Evolutionary conservation across 208 protist species (phyloP).

Genomic region (Acanthamoeba healyi): DNA sequence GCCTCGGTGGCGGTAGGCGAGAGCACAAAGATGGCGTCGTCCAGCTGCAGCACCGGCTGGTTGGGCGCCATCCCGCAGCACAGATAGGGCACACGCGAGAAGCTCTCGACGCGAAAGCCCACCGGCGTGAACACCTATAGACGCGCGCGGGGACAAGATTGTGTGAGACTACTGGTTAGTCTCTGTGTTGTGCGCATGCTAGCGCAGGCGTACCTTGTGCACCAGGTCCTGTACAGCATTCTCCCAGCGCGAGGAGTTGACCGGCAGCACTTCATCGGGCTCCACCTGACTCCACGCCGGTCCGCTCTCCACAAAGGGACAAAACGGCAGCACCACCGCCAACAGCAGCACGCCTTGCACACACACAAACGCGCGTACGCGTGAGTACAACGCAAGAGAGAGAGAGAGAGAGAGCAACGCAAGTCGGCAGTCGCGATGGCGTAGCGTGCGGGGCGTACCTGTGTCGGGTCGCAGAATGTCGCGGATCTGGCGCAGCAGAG

Average conservation of each 20-base stretch:
- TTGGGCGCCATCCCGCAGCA: conserved; percentile 15
- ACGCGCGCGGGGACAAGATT: not conserved
- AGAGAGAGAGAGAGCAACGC: too few species aligned
- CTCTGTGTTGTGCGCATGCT: not conserved
- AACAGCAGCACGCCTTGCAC: not conserved
- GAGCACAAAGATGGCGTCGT: conserved; percentile 43
- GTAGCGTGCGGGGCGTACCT: not conserved
- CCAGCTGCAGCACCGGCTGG: not conserved
- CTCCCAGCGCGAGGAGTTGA: not conserved
- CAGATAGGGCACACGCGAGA: conserved; percentile 29
- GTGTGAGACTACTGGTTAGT: not conserved
- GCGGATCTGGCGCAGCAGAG: conserved; percentile 1
- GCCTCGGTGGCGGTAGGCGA: not conserved
- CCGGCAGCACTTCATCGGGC: not conserved
- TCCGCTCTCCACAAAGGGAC: conserved; percentile 30
- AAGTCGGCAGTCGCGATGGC: not conserved
- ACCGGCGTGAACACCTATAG: conserved; percentile 21
- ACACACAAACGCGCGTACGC: not conserved
- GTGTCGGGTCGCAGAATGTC: conserved; percentile 11
- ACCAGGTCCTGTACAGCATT: not conserved
- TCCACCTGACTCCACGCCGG: not conserved
- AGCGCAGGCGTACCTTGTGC: not conserved
- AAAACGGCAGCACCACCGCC: conserved; percentile 17
- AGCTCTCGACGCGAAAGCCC: conserved; percentile 6
- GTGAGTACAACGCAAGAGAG: too few species aligned